Base-by-base conservation (phyloP, 1,284 basidiomycete genomes). In the Cerrena zonata region DNA sequence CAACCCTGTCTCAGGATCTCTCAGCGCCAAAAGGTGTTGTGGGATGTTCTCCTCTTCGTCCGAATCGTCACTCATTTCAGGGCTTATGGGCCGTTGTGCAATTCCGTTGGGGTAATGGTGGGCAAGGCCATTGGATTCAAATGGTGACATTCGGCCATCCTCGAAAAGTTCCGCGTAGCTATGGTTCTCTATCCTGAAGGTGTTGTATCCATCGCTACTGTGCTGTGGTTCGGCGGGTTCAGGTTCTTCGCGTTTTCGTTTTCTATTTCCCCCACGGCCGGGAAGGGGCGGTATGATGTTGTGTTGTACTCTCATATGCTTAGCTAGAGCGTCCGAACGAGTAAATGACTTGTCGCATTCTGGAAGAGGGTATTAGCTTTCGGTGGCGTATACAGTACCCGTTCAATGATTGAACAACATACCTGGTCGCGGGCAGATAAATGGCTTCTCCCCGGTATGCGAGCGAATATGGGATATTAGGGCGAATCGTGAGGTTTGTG, bases 341-440 rank as follows among this genome's bases (percentile, higher is more conserved):
- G 92, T 93, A 65, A 94, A 94, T 0, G 89, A 88, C 65, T 92
- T 94, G 73, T 94, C 92, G 63, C 92, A 94, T 69, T 94, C 92
- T 89, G 60, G 3, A 50, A 45, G 12, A 49, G 47, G 5, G 26
- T 5, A 25, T 19, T 22, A 37, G 12, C 12, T 26, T 46, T 37
- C n/a, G 37, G 37, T 18, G 37, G 18, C 23, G 15, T 22, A 21
- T 15, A 13, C 2, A 38, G 22, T 46, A 13, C 40, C n/a, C n/a
- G n/a, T n/a, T n/a, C n/a, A n/a, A n/a, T n/a, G n/a, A n/a, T n/a
- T n/a, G n/a, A n/a, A 19, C 36, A 48, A 70, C 78, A 58, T 54
- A 87, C 89, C 89, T 62, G 89, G 84, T 53, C 79, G 70, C 2
- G 84, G 73, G 63, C 91, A 94, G n/a, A 79, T 84, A 61, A 91